These are phyloP conservation scores for Didymella pinodella DNA, from an alignment of 2,329 filamentous ascomycete species.

Conservation along the genomic window DNA sequence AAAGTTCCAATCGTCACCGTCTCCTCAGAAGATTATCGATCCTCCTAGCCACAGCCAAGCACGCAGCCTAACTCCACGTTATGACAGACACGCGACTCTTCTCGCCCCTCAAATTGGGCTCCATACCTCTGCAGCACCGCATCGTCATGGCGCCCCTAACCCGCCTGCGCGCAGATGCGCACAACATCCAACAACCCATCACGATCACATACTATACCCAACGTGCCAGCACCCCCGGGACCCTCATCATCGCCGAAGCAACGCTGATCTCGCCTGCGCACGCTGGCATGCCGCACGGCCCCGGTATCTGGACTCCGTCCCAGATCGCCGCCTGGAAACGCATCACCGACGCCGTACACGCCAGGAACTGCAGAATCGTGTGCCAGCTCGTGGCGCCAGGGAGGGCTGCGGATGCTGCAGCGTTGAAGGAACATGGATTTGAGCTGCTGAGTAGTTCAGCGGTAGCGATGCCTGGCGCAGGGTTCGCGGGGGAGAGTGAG, in stretches of 20 bases:
- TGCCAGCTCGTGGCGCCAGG: conserved; percentile 69
- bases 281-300: conserved; percentile 59
- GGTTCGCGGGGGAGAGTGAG: conserved; percentile 40
- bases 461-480: conserved; percentile 50
- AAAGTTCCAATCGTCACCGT: not conserved
- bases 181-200: conserved; percentile 54
- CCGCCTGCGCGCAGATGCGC: conserved; percentile 53
- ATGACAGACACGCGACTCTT: conserved; percentile 31
- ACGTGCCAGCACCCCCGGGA: conserved; percentile 60
- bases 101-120: conserved; percentile 40
- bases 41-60: not conserved
- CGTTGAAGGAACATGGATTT: conserved; percentile 44
- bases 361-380: conserved; percentile 66
- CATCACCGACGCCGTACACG: conserved; percentile 68
- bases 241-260: conserved; percentile 66
- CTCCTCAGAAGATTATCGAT: not conserved
- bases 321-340: conserved; percentile 64
- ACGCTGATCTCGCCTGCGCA: conserved; percentile 59
- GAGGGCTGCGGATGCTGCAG: conserved; percentile 56
- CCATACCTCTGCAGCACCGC: conserved; percentile 38
- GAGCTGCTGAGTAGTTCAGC: conserved; percentile 43
- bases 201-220: conserved; percentile 62
- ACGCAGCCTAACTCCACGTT: not conserved
- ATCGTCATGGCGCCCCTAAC: conserved; percentile 46
- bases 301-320: conserved; percentile 62